Percentiles rank a stretch among this genome's conserved stretches.
These are phyloP conservation scores for Nicotiana obtusifolia DNA, from an alignment of 257 asterid species.

Conservation along the genomic window DNA sequence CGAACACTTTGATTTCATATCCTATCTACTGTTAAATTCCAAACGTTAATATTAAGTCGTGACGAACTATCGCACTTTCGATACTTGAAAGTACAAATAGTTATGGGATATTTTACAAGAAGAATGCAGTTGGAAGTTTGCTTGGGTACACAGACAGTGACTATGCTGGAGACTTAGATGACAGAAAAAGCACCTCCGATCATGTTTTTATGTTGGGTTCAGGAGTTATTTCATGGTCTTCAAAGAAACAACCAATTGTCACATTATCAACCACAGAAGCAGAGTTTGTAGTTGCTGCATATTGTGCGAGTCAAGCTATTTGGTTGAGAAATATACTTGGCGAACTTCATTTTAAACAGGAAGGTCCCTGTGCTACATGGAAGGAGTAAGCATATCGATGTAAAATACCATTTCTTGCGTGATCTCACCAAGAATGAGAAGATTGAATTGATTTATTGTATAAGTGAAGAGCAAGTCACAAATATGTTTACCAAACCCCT, in stretches of 20 bases:
- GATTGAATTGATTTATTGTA: neutral
- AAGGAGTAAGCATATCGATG: neutral
- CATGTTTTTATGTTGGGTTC: neutral
- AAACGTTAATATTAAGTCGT: no score
- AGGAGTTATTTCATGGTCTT: neutral
- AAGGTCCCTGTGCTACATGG: neutral
- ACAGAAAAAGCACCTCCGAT: neutral
- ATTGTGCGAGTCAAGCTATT: no score
- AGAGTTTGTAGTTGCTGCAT: neutral
- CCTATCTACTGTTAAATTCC: no score
- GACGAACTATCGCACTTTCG: no score
- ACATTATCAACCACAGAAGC: neutral
- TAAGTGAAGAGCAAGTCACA: neutral
- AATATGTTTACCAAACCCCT: neutral
- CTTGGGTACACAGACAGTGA: neutral
- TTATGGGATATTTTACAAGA: neutral
- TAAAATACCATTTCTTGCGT: neutral
- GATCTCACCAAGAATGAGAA: neutral
- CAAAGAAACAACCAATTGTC: neutral
- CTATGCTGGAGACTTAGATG: neutral
- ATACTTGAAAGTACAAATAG: neutral
- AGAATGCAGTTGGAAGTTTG: neutral
- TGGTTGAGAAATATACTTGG: no score
- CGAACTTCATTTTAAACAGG: neutral
- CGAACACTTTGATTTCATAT: no score